Percentiles rank a stretch among this genome's conserved stretches.
These are phyloP conservation scores for Symbiotaphrina buchneri DNA, from an alignment of 495 filamentous ascomycete species.

Conservation along the genomic window DNA sequence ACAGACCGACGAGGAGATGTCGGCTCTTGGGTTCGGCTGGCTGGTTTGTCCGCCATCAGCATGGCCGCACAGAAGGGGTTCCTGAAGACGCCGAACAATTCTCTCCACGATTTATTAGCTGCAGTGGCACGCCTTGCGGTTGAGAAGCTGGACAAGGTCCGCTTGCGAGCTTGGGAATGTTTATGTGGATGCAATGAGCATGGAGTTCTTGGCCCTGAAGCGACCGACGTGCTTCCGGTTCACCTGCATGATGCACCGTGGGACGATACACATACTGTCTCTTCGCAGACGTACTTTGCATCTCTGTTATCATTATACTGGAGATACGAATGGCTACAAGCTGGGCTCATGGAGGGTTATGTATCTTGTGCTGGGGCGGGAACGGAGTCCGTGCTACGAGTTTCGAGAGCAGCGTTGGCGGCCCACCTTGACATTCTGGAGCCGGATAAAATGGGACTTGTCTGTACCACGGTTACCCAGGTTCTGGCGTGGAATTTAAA, in stretches of 20 bases:
- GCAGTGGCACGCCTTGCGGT: slow-evolving; percentile 43
- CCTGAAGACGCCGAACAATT: background rate
- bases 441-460: slow-evolving; percentile 5
- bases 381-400: slow-evolving; percentile 57
- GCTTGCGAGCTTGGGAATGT: slow-evolving; percentile 35
- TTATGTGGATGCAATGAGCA: no score
- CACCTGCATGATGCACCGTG: no score
- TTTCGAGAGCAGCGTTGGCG: slow-evolving; percentile 42
- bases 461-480: slow-evolving; percentile 19
- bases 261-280: no score
- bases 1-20: slow-evolving; percentile 72
- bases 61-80: slow-evolving; percentile 11
- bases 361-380: slow-evolving; percentile 68
- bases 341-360: slow-evolving; percentile 55
- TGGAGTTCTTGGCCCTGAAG: no score
- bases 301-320: no score
- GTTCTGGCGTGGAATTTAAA: slow-evolving; percentile 22
- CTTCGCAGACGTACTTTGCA: no score
- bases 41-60: slow-evolving; percentile 42
- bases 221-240: no score
- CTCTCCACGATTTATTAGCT: background rate
- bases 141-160: slow-evolving; percentile 78
- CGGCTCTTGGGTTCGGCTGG: slow-evolving; percentile 59
- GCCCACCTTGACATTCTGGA: background rate
- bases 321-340: no score